Evolutionary conservation across 2,329 filamentous ascomycete genomes (phyloP), one percentile per base, ranked within the genome.

Genomic region (Colletotrichum neosansevieriae): DNA sequence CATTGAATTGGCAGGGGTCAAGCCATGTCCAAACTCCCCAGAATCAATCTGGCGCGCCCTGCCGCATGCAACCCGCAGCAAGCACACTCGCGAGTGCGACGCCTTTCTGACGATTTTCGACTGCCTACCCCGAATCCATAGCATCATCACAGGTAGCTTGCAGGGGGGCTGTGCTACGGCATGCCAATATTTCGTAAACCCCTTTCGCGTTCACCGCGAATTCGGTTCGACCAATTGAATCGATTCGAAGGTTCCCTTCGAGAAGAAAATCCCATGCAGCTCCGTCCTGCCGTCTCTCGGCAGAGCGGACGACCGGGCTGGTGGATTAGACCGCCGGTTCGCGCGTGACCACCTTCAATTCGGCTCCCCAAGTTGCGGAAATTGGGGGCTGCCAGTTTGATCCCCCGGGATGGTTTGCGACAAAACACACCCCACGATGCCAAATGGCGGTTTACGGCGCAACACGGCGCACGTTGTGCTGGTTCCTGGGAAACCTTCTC

Each of bases 121-220:
- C 58, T 61, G 49, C 47, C 40, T 50, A 44, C 36, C 24, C 24
- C 53, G 58, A 56, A 68, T 59, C 34, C 54, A 65, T 54, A 49
- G 61, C 66, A 60, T 68, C 66, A 68, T 58, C 49, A 45, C 61
- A 58, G 19, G 61, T 60, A 61, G 66, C 61, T 68, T 68, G 66
- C 66, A 51, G 51, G 45, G 21, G 13, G 38, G 15, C 17, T 36
- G 50, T 34, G 40, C 12, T 50, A 63, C 51, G 36, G 62, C 61
- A 15, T 65, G 61, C 66, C 49, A 58, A 67, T 32, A 51, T 36
- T 13, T 45, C 49, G 53, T 54, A 54, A 36, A 32, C 51, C 40
- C 53, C 24, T 65, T 45, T 68, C 42, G 61, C 66, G 29, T 49
- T 56, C 54, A 54, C 54, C 54, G 21, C 36, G 40, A 50, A 36